Evolutionary conservation across 306 rosid species (phyloP), one percentile per base, ranked within the genome.

Genomic region (Quercus rubra): DNA sequence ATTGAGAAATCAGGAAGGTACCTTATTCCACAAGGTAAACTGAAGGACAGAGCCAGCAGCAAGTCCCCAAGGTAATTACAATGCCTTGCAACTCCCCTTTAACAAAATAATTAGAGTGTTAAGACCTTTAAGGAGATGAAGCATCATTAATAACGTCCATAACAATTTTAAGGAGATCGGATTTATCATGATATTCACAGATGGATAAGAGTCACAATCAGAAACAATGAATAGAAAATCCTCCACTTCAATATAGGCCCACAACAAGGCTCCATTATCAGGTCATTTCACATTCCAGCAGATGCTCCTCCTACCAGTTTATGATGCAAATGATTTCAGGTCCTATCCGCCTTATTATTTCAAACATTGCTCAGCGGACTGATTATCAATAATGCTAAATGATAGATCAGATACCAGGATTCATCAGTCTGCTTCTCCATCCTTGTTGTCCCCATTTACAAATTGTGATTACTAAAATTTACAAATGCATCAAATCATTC

Each of bases 11-110:
- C 23, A 74, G 23, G 55, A 80, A 74, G 46, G 71, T 79, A 96
- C 99, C 98, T 91, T 84, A 91, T 86, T 23, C 99, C 99, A 81
- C 99, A 96, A 21, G 98, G 98, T 58, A 95, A 89, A 88, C 99
- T 96, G 73, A 93, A 93, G 64, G 99, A 90, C 79, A 90, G 89
- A 69, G 99, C 99, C 77, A 96, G 93, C 81, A 93, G 79, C 92
- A 96, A 86, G 85, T 96, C 98, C 66, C 98, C 99, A 5, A 96
- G 90, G 90, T 96, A 93, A 84, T 96, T 96, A 79, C 96, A 90
- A 80, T 93, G 99, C 84, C 99, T 85, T 46, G 98, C 94, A 80
- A 93, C 73, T 72, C 98, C 99, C 99, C 99, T 96, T 62, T 76
- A 83, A 76, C 66, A 81, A 9, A 74, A 84, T 7, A 77, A 68